These are phyloP conservation scores for Eucalyptus pauciflora DNA, from an alignment of 345 rosid genomes.

Conservation along the genomic window DNA sequence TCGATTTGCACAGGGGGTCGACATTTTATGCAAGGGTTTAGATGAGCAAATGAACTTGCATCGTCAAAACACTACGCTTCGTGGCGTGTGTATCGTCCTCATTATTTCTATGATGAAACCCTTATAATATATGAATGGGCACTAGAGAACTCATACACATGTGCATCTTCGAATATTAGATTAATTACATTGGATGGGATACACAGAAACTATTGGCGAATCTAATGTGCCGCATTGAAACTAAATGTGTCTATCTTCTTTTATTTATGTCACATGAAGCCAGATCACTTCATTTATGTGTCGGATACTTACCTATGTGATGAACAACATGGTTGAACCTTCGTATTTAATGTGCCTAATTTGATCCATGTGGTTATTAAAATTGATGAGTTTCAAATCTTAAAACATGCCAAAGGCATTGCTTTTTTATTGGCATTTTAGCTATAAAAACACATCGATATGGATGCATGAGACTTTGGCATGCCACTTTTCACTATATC, in stretches of 20 bases:
- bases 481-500: neutral
- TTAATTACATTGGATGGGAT: neutral
- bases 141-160: neutral
- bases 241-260: neutral
- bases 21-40: neutral
- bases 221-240: neutral
- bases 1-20: neutral
- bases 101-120: neutral
- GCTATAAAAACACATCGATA: neutral
- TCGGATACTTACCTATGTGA: neutral
- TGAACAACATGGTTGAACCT: no score
- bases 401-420: neutral
- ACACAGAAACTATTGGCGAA: neutral
- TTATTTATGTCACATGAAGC: neutral
- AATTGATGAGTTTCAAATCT: neutral
- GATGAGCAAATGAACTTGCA: neutral
- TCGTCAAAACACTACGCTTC: neutral
- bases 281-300: neutral
- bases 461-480: neutral
- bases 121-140: neutral
- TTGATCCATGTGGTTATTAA: neutral
- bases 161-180: neutral
- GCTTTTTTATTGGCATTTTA: neutral
- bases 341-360: neutral
- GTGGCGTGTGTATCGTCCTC: neutral